Evolutionary conservation across 2,329 filamentous ascomycete species (phyloP), one percentile per base, ranked within the genome.

Genomic region (Penicillium sp.): DNA sequence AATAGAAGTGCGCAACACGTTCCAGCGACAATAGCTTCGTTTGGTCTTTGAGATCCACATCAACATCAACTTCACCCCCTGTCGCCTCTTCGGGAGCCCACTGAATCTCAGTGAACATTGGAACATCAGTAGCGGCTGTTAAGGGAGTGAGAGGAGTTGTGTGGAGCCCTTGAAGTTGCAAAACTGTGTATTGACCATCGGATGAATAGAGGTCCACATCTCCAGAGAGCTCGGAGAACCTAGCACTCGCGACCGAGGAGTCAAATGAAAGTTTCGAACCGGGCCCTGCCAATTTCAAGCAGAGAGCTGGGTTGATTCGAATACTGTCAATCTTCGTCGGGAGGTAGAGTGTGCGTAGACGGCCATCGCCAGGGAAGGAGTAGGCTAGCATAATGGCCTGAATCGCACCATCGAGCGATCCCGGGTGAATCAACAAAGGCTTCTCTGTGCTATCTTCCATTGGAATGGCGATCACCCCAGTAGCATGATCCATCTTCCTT

Each of bases 321-420:
- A 67, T 52, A 12, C 51, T 55, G 9, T 62, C 57, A 40, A 63
- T 61, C 11, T 50, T 56, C 1, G 60, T 67, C 0, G 66, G 66
- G 3, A 69, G 57, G 25, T 65, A 63, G 8, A 65, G 45, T 5
- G 50, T 54, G 35, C 60, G 54, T n/a, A 66, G 15, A 22, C 58
- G 48, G 2, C 63, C 58, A 50, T 66, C 62, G 1, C 57, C 56
- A 12, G 63, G 63, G 46, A 62, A 66, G 12, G 51, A 65, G 49
- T 63, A 65, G 1, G 57, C 60, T 6, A 64, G 55, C 59, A 60
- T 65, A 11, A 61, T 60, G 2, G 63, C 64, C 43, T 66, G 65
- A 25, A 63, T 60, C 12, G 59, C 62, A 26, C 49, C 61, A 50
- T 62, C 59, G 18, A 62, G 43, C 12, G 62, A 52, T 6, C 52